Conservation (phyloP, 1,284 basidiomycete species). For the Entoloma clypeatum region DNA sequence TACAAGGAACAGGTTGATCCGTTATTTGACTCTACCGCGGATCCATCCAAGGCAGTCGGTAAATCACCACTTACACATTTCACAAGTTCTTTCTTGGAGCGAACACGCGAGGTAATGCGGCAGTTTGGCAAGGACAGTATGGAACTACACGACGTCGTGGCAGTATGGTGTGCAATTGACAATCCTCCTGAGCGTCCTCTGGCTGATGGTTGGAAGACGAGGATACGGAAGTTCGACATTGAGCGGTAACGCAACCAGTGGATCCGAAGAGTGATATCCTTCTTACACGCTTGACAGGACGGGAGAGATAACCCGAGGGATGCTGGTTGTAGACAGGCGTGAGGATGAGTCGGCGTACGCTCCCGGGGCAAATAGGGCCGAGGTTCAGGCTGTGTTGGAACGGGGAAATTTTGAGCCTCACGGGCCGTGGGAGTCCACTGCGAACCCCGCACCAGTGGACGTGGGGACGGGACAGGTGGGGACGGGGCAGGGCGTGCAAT, state of each 20-base stretch:
- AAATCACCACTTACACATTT: slow-evolving; percentile 68
- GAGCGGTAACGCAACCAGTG: slow-evolving; percentile 50
- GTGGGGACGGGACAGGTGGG: slow-evolving; percentile 27
- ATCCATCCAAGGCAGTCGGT: slow-evolving; percentile 40
- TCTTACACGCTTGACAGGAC: slow-evolving; percentile 26
- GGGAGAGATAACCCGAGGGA: slow-evolving; percentile 63
- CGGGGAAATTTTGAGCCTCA: slow-evolving; percentile 32
- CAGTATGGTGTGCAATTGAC: slow-evolving; percentile 76
- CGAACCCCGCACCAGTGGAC: slow-evolving; percentile 51
- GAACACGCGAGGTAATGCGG: slow-evolving; percentile 68
- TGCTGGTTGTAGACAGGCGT: slow-evolving; percentile 71
- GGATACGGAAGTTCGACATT: slow-evolving; percentile 57
- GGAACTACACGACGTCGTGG: slow-evolving; percentile 82
- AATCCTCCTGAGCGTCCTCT: slow-evolving; percentile 47
- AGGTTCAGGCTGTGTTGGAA: slow-evolving; percentile 53
- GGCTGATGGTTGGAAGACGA: slow-evolving; percentile 49
- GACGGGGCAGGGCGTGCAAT: slow-evolving; percentile 41
- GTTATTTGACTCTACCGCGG: slow-evolving; percentile 44
- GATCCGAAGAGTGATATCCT: slow-evolving; percentile 1
- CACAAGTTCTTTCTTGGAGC: slow-evolving; percentile 74
- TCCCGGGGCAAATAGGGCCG: slow-evolving; percentile 57
- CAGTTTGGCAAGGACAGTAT: slow-evolving; percentile 76
- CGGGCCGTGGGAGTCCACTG: slow-evolving; percentile 44
- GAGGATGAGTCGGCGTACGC: slow-evolving; percentile 56
- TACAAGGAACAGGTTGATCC: slow-evolving; percentile 56